Evolutionary conservation across 441 rosid species (phyloP), one percentile per base, ranked within the genome.

Genomic region (Sinapis alba): DNA sequence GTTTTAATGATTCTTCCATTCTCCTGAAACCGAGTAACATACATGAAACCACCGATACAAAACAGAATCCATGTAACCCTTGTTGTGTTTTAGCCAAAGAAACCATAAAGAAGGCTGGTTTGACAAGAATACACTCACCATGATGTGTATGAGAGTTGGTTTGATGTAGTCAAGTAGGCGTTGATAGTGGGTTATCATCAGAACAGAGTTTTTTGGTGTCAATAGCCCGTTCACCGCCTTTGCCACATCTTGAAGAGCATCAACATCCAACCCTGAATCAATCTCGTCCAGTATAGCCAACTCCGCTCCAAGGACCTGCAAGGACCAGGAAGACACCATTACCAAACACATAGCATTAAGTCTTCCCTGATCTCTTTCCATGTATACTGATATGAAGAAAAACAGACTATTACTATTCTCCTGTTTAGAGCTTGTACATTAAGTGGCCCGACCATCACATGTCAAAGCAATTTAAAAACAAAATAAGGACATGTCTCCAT

Each of bases 241-340:
- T 47, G 97, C 98, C 68, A 96, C 98, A 83, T 96, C 99, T 80
- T 68, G 80, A 51, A 96, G 91, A 28, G 99, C 99, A 89, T 93
- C 99, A 51, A 93, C 84, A 79, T 93, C 98, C 70, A 96, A 81
- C n/a, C 99, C 99, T 24, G 99, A 96, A 85, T 96, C 99, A 72
- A 96, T 92, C 82, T 93, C 99, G 78, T 96, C 98, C 41, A 93
- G 83, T 71, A 96, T 90, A 51, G 98, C 94, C 85, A 93, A 71
- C 28, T 93, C 92, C 11, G 97, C 99, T 73, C 97, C 98, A 45
- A 93, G 82, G 70, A 93, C 98, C 98, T 93, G 82, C 41, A 83
- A 78, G n/a, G 56, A 68, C 50, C 51, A 11, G 0, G 1, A 58
- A 27, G 19, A 28, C 15, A 67, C 18, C 1, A 1, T 78, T 47